Evolutionary conservation across 192 early-diverging fungal genomes (phyloP), one percentile per base, ranked within the genome.

Genomic region (Backusella psychrophila): DNA sequence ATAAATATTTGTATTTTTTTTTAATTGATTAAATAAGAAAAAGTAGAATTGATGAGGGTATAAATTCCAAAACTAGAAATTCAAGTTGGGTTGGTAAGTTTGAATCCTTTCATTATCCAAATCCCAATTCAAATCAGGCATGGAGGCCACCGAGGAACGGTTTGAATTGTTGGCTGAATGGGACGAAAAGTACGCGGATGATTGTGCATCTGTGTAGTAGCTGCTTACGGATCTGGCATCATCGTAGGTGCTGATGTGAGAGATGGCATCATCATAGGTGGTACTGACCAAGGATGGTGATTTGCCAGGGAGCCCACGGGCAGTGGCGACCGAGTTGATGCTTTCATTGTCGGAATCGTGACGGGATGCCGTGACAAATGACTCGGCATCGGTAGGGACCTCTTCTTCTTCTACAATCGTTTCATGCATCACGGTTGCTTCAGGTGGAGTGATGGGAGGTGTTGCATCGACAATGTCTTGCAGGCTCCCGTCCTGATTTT

Each of bases 361-460:
- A 12, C 41, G 42, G 19, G 41, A 46, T 7, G 70, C 70, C 0
- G 70, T 71, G 39, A 71, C 70, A 71, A 71, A 71, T 7, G 70
- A 71, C 29, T 71, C 70, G 21, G 70, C 14, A 44, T 71, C 70
- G 29, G 70, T 71, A 15, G 21, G 23, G 26, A 23, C 23, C 56
- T 63, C 56, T 12, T 63, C 56, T 29, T 63, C 56, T 31, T 63
- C 56, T 29, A 26, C 0, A 63, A 29, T 63, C 11, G 56, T 63
- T 26, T 63, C 56, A 7, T 63, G 56, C 9, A 63, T 63, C 11
- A 63, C 12, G 26, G 12, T 63, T 12, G 23, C 26, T 26, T 63
- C 56, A 11, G 56, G 23, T 63, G 56, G 56, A 4, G 23, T 9
- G 11, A 23, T 29, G 12, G 56, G 56, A 63, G 56, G 56, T 63